phyloP scores from a whole-genome alignment of 2,329 filamentous ascomycete species.

The Chrysoporthe cubensis region DNA sequence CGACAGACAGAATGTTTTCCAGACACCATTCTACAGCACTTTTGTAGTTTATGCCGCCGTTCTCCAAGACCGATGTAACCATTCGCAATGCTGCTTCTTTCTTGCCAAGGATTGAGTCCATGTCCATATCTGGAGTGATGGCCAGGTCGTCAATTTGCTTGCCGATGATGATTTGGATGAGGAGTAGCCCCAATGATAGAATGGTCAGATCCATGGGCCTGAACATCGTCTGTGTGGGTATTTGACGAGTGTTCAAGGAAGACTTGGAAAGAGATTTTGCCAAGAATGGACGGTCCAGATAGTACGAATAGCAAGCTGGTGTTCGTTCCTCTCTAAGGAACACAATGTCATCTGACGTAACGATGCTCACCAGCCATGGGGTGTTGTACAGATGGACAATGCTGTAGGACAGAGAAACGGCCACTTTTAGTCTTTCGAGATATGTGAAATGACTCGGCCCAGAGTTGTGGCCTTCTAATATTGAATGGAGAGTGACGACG shows the following conservation, averaged over 20 bases:
- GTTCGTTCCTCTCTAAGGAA: constrained; percentile 4
- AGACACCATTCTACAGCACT: constrained; percentile 14
- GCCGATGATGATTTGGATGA: constrained; percentile 15
- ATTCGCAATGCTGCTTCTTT: constrained; percentile 4
- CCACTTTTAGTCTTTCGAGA: constrained; percentile 18
- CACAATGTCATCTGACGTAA: constrained; percentile 24
- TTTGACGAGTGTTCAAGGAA: not conserved
- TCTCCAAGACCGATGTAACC: constrained; percentile 8
- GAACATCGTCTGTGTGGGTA: not conserved
- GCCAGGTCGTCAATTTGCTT: constrained; percentile 6
- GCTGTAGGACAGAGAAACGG: constrained; percentile 17
- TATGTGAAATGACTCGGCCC: constrained; percentile 8
- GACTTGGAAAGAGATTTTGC: not conserved
- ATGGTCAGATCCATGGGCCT: constrained; percentile 15
- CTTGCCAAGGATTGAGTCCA: constrained; percentile 11
- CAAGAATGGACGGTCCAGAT: constrained; percentile 9
- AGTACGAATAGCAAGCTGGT: not conserved
- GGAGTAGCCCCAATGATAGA: constrained; percentile 12
- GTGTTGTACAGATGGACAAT: constrained; percentile 28
- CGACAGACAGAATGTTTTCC: constrained; percentile 1
- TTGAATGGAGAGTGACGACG: not conserved
- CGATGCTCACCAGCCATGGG: constrained; percentile 20
- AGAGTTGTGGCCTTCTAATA: not conserved
- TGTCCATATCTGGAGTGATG: not conserved
- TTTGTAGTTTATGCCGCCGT: constrained; percentile 12